Evolutionary conservation across 1,284 basidiomycete genomes (phyloP).

Genomic region (Meripilus lineatus): DNA sequence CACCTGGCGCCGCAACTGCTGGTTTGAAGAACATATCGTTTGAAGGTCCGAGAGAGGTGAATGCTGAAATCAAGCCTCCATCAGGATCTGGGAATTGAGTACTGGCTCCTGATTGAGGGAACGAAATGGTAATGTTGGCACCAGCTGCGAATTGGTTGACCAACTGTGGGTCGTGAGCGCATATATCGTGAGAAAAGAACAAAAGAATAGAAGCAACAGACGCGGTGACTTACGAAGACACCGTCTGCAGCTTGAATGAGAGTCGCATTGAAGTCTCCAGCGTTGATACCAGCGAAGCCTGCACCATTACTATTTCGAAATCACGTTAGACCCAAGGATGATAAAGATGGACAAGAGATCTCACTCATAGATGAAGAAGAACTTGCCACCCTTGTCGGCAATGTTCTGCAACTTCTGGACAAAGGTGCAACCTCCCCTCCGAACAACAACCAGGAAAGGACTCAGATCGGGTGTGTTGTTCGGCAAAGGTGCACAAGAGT

Average conservation of each 20-base stretch:
- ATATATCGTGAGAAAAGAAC: slow-evolving; percentile 6
- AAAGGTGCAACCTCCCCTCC: slow-evolving; percentile 48
- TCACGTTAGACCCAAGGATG: not conserved
- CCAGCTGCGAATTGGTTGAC: slow-evolving; percentile 37
- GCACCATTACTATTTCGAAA: slow-evolving; percentile 37
- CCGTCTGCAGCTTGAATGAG: slow-evolving; percentile 32
- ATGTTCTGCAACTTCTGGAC: slow-evolving; percentile 43
- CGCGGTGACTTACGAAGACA: slow-evolving; percentile 23
- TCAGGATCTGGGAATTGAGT: slow-evolving; percentile 28
- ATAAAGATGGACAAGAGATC: slow-evolving; percentile 14
- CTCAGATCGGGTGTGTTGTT: slow-evolving; percentile 48
- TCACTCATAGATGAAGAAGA: slow-evolving; percentile 50
- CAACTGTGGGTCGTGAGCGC: slow-evolving; percentile 21
- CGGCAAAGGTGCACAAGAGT: slow-evolving; percentile 52
- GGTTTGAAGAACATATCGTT: slow-evolving; percentile 50
- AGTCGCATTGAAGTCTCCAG: slow-evolving; percentile 40
- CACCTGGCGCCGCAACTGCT: slow-evolving; percentile 45
- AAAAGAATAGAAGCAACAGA: slow-evolving; percentile 6
- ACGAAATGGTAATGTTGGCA: slow-evolving; percentile 35
- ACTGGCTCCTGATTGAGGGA: slow-evolving; percentile 32
- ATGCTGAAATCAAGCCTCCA: slow-evolving; percentile 43
- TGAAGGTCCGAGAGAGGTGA: slow-evolving; percentile 46
- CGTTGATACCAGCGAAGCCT: slow-evolving; percentile 34
- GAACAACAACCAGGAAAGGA: slow-evolving; percentile 41
- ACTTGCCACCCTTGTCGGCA: slow-evolving; percentile 45